A percentile compares a stretch with the other conserved stretches of the same genome.
These are phyloP conservation scores for Solanum appendiculatum DNA, from an alignment of 257 asterid species.

Conservation along the genomic window DNA sequence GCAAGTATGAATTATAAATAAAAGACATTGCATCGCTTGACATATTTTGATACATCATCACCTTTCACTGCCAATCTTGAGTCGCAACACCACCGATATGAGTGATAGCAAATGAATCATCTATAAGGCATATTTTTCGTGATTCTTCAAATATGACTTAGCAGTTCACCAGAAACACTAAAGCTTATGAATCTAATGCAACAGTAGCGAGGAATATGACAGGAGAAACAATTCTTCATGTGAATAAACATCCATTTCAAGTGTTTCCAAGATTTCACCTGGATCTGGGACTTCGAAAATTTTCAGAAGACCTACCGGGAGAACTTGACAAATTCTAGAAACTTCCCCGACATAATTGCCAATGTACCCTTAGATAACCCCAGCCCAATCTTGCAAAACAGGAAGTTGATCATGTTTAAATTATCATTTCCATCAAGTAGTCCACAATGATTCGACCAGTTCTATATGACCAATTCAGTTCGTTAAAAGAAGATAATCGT, in stretches of 20 bases:
- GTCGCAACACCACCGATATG: not conserved
- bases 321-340: not conserved
- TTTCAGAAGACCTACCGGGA: not conserved
- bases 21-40: not conserved
- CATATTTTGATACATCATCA: not conserved
- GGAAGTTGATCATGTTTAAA: not conserved
- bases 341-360: not conserved
- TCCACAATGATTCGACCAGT: not conserved
- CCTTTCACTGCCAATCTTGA: not conserved
- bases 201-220: not conserved
- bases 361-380: not conserved
- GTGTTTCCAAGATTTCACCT: not conserved
- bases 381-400: not conserved
- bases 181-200: not conserved
- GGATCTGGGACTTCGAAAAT: not conserved
- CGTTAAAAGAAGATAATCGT: not conserved
- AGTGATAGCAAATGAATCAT: not conserved
- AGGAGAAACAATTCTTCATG: not conserved
- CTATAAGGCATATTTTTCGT: no score
- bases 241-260: not conserved
- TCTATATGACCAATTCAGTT: not conserved
- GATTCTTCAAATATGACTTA: not conserved
- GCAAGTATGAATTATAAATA: not conserved
- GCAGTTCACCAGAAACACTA: not conserved
- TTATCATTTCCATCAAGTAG: not conserved